phyloP scores from a whole-genome alignment of 1,284 basidiomycete species.

The Lignosus rhinocerotis region DNA sequence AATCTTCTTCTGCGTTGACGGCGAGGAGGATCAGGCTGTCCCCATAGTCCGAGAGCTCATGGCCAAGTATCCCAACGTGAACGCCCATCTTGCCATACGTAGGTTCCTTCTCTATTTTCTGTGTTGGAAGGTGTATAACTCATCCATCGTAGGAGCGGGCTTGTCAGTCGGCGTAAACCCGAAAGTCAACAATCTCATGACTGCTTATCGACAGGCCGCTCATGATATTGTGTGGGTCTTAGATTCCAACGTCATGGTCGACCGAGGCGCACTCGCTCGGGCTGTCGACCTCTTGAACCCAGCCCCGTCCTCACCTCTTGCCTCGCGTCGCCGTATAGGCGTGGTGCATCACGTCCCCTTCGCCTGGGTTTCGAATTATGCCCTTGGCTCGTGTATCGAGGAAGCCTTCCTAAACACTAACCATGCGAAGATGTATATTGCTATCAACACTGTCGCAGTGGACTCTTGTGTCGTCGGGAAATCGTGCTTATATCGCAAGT shows the following conservation, averaged over 20 bases:
- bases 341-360: constrained; percentile 97
- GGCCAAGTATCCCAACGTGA: constrained; percentile 72
- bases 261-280: constrained; percentile 80
- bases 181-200: constrained; percentile 96
- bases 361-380: constrained; percentile 69
- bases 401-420: constrained; percentile 96
- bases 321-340: constrained; percentile 54
- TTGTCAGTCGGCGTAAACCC: constrained; percentile 85
- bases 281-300: constrained; percentile 76
- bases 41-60: constrained; percentile 76
- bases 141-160: constrained; percentile 53
- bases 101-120: constrained; percentile 31
- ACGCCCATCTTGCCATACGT: constrained; percentile 78
- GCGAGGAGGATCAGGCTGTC: constrained; percentile 82
- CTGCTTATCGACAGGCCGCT: constrained; percentile 76
- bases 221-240: constrained; percentile 96
- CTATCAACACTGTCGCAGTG: constrained; percentile 84
- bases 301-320: constrained; percentile 32
- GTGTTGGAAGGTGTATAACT: constrained; percentile 1
- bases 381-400: constrained; percentile 84
- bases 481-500: constrained; percentile 91
- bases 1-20: constrained; percentile 84
- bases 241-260: constrained; percentile 88
- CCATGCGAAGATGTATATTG: constrained; percentile 99
- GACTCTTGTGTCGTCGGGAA: constrained; percentile 99